A percentile compares a stretch with the other conserved stretches of the same genome.
Evolutionary conservation across 1,139 yeast genomes (phyloP).

Genomic region (Zygoascus sp.): DNA sequence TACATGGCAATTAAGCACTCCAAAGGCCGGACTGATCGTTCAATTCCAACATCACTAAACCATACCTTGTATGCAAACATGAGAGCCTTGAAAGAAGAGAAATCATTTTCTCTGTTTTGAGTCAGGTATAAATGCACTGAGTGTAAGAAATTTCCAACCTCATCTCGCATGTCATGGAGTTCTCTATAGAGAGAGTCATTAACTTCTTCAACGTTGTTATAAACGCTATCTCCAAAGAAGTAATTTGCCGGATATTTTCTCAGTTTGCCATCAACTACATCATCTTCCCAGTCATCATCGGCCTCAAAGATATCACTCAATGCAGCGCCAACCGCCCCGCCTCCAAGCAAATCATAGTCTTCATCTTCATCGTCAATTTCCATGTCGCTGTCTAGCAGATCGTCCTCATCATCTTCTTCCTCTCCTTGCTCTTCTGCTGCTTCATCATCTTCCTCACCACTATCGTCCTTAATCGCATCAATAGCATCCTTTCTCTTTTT

Average conservation of each 20-base stretch:
- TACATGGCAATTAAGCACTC: conserved; percentile 45
- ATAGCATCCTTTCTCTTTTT: conserved; percentile 10
- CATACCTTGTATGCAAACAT: conserved; percentile 69
- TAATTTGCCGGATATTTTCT: conserved; percentile 41
- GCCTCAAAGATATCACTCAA: conserved; percentile 42
- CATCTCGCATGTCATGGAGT: conserved; percentile 58
- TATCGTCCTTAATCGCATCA: conserved; percentile 14
- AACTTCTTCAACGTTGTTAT: conserved; percentile 5
- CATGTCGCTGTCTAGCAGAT: conserved; percentile 37
- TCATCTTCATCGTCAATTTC: conserved; percentile 40
- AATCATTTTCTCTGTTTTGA: conserved; percentile 56
- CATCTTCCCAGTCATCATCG: conserved; percentile 38
- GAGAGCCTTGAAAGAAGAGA: conserved; percentile 61
- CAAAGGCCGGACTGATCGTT: conserved; percentile 57
- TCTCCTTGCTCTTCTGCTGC: conserved; percentile 9
- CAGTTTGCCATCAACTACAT: conserved; percentile 29
- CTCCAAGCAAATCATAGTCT: conserved; percentile 23
- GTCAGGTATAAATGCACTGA: conserved; percentile 49
- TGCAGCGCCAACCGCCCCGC: conserved; percentile 25
- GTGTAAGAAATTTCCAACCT: conserved; percentile 67
- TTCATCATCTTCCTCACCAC: conserved; percentile 11
- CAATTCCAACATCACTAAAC: conserved; percentile 81
- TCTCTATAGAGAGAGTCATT: conserved; percentile 49
- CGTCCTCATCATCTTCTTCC: conserved; percentile 21
- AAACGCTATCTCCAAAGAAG: conserved; percentile 44